A percentile compares a stretch with the other conserved stretches of the same genome.
These are phyloP conservation scores for Penicillium sp. DNA, from an alignment of 2,329 filamentous ascomycete species.

Conservation along the genomic window DNA sequence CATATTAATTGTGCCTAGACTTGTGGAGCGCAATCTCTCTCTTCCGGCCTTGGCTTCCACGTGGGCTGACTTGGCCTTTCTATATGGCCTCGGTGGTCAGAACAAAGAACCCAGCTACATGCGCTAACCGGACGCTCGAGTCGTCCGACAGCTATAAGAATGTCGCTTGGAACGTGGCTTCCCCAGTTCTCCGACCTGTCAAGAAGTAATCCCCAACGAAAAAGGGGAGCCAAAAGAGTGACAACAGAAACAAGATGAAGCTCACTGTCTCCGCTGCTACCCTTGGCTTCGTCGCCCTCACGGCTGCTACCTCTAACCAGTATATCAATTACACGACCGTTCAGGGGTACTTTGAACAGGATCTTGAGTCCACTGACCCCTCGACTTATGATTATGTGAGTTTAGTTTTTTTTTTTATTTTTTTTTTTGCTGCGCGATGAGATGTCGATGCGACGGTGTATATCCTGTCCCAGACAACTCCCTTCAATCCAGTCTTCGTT, in stretches of 20 bases:
- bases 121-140: not conserved
- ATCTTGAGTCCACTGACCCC: constrained; percentile 51
- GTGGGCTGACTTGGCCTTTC: not conserved
- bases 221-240: not conserved
- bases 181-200: not conserved
- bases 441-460: not conserved
- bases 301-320: constrained; percentile 10
- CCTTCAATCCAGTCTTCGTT: not conserved
- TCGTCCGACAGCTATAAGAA: not conserved
- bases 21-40: too few relatives aligned
- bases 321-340: constrained; percentile 47
- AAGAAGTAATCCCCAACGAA: not conserved
- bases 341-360: constrained; percentile 55
- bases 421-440: too few relatives aligned
- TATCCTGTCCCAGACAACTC: not conserved
- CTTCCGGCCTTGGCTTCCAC: not conserved
- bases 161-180: not conserved
- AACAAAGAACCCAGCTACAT: not conserved
- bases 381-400: constrained; percentile 54
- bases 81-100: not conserved
- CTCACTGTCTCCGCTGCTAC: constrained; percentile 71
- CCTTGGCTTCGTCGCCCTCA: constrained; percentile 72
- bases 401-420: not conserved
- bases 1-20: too few relatives aligned
- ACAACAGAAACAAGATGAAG: constrained; percentile 27